Evolutionary conservation across 306 rosid genomes (phyloP), one percentile per base, ranked within the genome.

Genomic region (Luffa aegyptiaca): DNA sequence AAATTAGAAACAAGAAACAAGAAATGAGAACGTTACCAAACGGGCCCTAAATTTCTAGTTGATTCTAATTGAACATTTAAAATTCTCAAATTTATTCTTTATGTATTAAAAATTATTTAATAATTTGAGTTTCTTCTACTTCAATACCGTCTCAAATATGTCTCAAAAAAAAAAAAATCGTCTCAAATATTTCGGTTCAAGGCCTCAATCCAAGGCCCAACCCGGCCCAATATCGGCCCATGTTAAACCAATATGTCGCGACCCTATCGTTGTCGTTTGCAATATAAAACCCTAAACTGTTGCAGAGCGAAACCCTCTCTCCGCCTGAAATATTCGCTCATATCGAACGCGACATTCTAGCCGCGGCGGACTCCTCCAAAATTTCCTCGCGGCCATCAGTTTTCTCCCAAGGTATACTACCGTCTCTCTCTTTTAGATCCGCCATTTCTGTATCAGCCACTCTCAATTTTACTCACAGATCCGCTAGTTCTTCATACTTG

Each of bases 311-410:
- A 51, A 31, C 4, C 44, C 31, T 31, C 3, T 36, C 44, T 14
- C 44, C 62, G 44, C 62, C 78, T 16, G 55, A 7, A 51, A 51
- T 49, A 9, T 65, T 65, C 72, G 72, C 72, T 6, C 36, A 11
- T 26, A 7, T 17, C 26, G 48, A 51, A 75, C 79, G 62, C 79
- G 44, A 75, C 48, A 39, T 37, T n/a, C 21, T 48, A 49, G 79
- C 39, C 68, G 68, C 68, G 37, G 63, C 61, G 79, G 79, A 31
- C 62, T 26, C 79, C 79, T 75, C 65, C 79, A 36, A 53, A 39
- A 75, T 8, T 26, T 65, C 57, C 79, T 75, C 79, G 49, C 79
- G 41, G 79, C 79, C 79, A 75, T 56, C 48, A 53, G 46, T 53
- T 56, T 53, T 18, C 59, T 37, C 51, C 35, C 1, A 76, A 55